phyloP scores from a whole-genome alignment of 2,329 filamentous ascomycete genomes.

The Daldinia sp. region DNA sequence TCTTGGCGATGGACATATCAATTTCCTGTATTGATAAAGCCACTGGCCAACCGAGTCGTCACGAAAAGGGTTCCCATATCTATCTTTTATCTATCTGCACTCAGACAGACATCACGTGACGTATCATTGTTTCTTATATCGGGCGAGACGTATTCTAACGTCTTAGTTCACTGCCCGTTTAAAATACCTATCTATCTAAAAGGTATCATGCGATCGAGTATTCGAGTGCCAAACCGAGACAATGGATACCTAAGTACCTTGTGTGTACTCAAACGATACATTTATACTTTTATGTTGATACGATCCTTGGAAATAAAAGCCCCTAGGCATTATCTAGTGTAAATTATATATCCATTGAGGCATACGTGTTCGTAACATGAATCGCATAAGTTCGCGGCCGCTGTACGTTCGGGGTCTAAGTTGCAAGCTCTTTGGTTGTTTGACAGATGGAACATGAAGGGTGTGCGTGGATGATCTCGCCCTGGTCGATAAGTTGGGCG shows the following conservation, averaged over 20 bases:
- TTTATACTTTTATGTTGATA: not conserved
- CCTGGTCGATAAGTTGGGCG: conserved; percentile 22
- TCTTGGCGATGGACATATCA: not conserved
- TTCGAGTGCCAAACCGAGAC: too few species aligned
- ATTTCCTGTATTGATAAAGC: not conserved
- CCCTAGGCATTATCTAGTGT: not conserved
- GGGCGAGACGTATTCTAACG: too few species aligned
- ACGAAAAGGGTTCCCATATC: not conserved
- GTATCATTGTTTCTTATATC: too few species aligned
- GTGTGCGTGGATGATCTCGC: conserved; percentile 26
- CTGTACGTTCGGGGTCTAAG: not conserved
- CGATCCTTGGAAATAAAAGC: not conserved
- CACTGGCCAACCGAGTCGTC: not conserved
- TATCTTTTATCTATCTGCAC: not conserved
- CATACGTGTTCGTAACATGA: conserved; percentile 6
- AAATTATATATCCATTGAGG: conserved; percentile 1
- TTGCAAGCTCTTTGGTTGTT: not conserved
- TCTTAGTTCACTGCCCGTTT: too few species aligned
- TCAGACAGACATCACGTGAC: too few species aligned
- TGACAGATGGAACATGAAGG: conserved; percentile 1
- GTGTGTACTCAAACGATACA: not conserved
- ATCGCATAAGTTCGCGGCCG: conserved; percentile 7
- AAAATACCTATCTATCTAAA: too few species aligned
- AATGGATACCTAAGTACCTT: too few species aligned
- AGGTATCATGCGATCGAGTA: too few species aligned